Evolutionary conservation across 495 filamentous ascomycete genomes (phyloP).

Genomic region (Tuber indicum): DNA sequence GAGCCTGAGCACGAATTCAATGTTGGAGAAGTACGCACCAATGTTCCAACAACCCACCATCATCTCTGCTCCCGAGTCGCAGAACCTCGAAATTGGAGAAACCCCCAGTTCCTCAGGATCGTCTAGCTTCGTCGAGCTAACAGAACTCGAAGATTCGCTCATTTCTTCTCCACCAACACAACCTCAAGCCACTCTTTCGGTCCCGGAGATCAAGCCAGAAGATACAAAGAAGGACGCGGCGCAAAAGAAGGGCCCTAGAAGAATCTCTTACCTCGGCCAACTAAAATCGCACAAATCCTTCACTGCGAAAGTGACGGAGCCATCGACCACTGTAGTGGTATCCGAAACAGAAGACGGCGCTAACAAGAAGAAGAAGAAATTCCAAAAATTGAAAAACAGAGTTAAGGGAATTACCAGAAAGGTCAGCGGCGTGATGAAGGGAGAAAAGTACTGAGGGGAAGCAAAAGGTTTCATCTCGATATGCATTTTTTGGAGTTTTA

Average conservation of each 20-base stretch:
- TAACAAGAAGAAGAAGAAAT: slow-evolving; percentile 31
- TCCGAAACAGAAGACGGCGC: slow-evolving; percentile 9
- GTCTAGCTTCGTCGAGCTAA: background rate
- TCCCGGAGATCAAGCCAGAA: background rate
- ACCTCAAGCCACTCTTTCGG: background rate
- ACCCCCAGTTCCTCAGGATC: background rate
- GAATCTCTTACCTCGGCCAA: slow-evolving; percentile 1
- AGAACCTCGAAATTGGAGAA: background rate
- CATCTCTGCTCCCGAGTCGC: background rate
- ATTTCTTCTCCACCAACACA: background rate
- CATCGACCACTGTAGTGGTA: background rate
- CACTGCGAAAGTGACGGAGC: background rate
- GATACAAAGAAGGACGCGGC: background rate
- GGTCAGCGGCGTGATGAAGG: slow-evolving; percentile 31
- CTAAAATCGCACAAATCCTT: background rate
- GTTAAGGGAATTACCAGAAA: slow-evolving; percentile 34
- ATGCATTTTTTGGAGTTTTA: slow-evolving; percentile 15
- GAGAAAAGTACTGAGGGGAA: slow-evolving; percentile 7
- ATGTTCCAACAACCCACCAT: background rate
- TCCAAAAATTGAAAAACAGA: slow-evolving; percentile 33
- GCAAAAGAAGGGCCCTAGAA: background rate
- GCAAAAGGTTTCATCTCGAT: slow-evolving; percentile 9
- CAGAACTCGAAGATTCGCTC: slow-evolving; percentile 9
- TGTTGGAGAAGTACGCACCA: background rate
- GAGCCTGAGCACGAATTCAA: background rate